phyloP scores from a whole-genome alignment of 176 grass and related monocot species.

The Oryza brachyantha region DNA sequence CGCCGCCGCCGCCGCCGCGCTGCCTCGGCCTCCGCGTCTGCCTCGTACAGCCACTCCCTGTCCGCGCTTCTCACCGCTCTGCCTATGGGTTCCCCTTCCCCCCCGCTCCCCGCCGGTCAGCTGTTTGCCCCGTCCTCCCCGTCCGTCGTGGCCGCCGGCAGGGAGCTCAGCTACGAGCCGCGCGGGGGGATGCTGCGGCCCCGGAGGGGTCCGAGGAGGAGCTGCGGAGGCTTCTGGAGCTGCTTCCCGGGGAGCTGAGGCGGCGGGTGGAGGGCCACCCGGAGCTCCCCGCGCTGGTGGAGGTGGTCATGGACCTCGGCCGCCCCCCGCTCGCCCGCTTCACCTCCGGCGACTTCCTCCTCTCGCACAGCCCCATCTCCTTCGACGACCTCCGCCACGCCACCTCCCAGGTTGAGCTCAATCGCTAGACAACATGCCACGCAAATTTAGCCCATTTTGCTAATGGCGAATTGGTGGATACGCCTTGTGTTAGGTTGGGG shows the following conservation, averaged over 20 bases:
- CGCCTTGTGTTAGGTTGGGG: constrained; percentile 55
- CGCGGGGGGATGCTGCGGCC: not conserved
- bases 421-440: not conserved
- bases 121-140: not conserved
- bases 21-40: constrained; percentile 35
- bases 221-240: constrained; percentile 53
- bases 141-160: not conserved
- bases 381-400: constrained; percentile 63
- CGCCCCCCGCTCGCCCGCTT: constrained; percentile 69
- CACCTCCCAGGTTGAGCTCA: constrained; percentile 49
- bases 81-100: not conserved
- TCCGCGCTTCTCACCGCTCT: not conserved
- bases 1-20: constrained; percentile 11
- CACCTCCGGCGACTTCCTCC: constrained; percentile 72
- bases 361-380: constrained; percentile 57
- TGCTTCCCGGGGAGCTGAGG: constrained; percentile 57
- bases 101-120: not conserved
- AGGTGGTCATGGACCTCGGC: constrained; percentile 90
- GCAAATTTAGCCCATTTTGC: not conserved
- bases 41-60: not conserved
- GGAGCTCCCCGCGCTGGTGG: constrained; percentile 67
- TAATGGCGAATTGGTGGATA: not conserved
- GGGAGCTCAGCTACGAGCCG: not conserved
- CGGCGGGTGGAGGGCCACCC: constrained; percentile 54
- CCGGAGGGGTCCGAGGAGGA: constrained; percentile 52